Evolutionary conservation across 73 alveolate species (phyloP).

Genomic region (Paramecium primaurelia): DNA sequence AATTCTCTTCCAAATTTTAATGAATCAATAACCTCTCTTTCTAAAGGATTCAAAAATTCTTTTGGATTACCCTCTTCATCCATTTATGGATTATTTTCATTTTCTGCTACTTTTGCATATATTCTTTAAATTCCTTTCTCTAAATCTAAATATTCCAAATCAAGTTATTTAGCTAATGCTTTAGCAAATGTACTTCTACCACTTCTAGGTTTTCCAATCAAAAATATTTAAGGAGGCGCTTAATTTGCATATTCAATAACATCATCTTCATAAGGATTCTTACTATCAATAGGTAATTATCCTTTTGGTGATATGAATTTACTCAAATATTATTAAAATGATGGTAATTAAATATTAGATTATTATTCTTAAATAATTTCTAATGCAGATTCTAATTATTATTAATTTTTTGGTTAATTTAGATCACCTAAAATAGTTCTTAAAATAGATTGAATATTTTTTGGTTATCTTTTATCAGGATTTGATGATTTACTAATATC

Average conservation of each 20-base stretch:
- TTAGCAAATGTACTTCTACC: conserved; percentile 83
- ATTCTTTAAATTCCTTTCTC: conserved; percentile 77
- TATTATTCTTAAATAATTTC: background rate
- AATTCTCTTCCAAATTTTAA: conserved; percentile 68
- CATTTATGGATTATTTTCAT: conserved; percentile 65
- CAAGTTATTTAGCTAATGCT: conserved; percentile 82
- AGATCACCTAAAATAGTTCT: conserved; percentile 46
- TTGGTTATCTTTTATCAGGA: conserved; percentile 41
- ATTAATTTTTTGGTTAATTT: background rate
- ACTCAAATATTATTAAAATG: background rate
- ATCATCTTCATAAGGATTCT: conserved; percentile 66
- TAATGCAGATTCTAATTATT: background rate
- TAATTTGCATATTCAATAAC: conserved; percentile 83
- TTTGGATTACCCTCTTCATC: conserved; percentile 84
- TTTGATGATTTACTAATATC: background rate
- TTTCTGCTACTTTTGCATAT: conserved; percentile 75
- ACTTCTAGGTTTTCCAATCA: conserved; percentile 91
- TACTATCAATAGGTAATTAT: conserved; percentile 36
- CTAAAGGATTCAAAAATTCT: conserved; percentile 47
- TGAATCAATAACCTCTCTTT: conserved; percentile 51
- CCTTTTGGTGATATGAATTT: conserved; percentile 46
- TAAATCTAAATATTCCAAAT: conserved; percentile 82
- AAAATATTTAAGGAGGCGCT: conserved; percentile 80
- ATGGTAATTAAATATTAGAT: background rate
- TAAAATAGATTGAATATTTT: background rate